Percentiles rank a stretch among this genome's conserved stretches.
These are phyloP conservation scores for Aspergillus texensis DNA, from an alignment of 2,329 filamentous ascomycete species.

Conservation along the genomic window DNA sequence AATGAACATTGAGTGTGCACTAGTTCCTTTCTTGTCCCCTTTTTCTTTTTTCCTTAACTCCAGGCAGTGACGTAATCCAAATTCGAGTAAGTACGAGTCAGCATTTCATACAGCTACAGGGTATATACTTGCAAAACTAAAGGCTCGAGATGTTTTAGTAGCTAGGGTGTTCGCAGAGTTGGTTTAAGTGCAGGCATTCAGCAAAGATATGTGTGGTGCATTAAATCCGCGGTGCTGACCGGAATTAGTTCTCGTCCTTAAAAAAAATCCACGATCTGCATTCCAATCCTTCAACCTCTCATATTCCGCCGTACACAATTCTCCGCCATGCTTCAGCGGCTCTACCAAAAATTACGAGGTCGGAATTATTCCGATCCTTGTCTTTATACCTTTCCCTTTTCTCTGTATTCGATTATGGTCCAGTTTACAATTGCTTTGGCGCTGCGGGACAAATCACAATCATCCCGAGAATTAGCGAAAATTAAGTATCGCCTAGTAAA, in stretches of 20 bases:
- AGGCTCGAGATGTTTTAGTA: neutral
- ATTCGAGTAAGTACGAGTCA: neutral
- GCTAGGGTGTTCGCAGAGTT: too few relatives aligned
- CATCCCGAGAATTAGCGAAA: constrained; percentile 9
- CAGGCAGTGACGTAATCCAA: neutral
- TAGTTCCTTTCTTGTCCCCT: too few relatives aligned
- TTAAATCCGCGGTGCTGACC: too few relatives aligned
- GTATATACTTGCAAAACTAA: neutral
- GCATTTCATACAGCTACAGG: neutral
- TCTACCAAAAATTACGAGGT: neutral
- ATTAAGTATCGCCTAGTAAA: constrained; percentile 13
- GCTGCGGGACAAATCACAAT: constrained; percentile 9
- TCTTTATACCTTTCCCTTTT: constrained; percentile 15
- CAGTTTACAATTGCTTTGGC: constrained; percentile 14
- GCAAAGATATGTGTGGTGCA: too few relatives aligned
- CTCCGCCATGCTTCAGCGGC: neutral
- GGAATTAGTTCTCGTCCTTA: too few relatives aligned
- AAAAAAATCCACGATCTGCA: too few relatives aligned
- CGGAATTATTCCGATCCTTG: neutral
- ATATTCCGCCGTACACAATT: too few relatives aligned
- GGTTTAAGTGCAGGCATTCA: too few relatives aligned
- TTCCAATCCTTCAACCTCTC: too few relatives aligned
- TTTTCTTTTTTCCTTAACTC: neutral
- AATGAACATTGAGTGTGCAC: neutral
- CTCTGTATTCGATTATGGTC: constrained; percentile 12